phyloP scores from a whole-genome alignment of 2,329 filamentous ascomycete genomes.

The Paecilomyces formosus region DNA sequence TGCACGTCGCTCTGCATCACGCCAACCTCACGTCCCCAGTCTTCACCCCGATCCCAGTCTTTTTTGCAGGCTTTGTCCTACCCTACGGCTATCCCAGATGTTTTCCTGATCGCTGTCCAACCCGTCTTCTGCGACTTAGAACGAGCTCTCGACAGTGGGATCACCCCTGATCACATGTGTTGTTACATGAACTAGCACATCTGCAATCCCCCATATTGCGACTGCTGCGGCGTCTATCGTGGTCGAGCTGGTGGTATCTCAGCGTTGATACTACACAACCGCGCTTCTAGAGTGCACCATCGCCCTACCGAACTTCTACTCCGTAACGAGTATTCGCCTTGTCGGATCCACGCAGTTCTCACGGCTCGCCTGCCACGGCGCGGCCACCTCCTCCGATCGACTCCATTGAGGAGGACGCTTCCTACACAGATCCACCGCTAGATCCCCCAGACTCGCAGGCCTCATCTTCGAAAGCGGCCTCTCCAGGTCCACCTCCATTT shows the following conservation, averaged over 20 bases:
- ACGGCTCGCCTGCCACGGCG: conserved; percentile 38
- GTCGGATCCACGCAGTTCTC: conserved; percentile 20
- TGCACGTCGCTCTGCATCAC: neutral
- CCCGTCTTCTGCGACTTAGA: neutral
- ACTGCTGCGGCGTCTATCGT: neutral
- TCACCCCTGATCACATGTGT: neutral
- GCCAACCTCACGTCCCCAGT: neutral
- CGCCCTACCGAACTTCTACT: neutral
- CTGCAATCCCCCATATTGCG: neutral
- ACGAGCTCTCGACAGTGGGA: neutral
- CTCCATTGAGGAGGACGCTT: conserved; percentile 34
- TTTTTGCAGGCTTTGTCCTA: neutral
- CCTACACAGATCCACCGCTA: conserved; percentile 31
- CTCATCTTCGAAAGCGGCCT: conserved; percentile 44
- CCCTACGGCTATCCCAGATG: neutral
- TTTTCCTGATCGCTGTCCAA: neutral
- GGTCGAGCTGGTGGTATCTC: neutral
- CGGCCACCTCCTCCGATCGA: conserved; percentile 29
- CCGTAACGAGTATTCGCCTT: conserved; percentile 16
- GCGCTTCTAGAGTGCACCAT: neutral
- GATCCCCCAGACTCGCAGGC: conserved; percentile 31
- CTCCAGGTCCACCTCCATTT: conserved; percentile 54
- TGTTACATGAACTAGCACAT: neutral
- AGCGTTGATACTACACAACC: neutral
- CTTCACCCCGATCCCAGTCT: neutral